Evolutionary conservation across 2,329 filamentous ascomycete genomes (phyloP).

Genomic region (Paecilomyces formosus): DNA sequence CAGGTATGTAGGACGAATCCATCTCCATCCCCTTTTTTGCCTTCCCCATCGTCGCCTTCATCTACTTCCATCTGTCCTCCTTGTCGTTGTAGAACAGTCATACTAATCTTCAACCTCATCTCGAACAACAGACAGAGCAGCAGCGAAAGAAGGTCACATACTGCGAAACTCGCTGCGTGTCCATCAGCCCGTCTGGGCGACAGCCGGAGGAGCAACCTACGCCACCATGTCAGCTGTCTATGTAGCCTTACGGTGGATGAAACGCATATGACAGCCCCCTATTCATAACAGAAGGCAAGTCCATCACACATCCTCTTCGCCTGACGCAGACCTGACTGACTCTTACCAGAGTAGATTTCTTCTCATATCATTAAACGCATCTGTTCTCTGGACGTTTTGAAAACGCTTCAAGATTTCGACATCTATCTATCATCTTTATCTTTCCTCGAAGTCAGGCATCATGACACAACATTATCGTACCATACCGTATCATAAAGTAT

Average conservation of each 20-base stretch:
- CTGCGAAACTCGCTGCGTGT: conserved; percentile 16
- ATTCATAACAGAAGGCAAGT: background rate
- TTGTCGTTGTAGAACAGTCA: background rate
- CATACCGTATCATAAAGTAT: too few species aligned
- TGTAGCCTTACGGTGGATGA: conserved; percentile 23
- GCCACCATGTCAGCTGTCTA: conserved; percentile 23
- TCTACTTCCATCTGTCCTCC: background rate
- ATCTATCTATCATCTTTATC: too few species aligned
- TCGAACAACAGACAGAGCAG: background rate
- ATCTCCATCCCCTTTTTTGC: background rate
- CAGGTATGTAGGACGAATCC: background rate
- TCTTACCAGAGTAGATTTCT: background rate
- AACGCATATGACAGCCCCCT: conserved; percentile 8
- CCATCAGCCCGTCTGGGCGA: conserved; percentile 25
- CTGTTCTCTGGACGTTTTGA: too few species aligned
- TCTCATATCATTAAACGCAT: background rate
- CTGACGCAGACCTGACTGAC: background rate
- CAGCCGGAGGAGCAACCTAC: conserved; percentile 22
- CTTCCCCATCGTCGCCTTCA: background rate
- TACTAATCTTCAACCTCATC: background rate
- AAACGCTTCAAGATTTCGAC: too few species aligned
- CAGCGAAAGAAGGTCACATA: background rate
- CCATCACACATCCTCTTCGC: background rate
- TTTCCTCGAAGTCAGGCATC: too few species aligned
- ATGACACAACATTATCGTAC: too few species aligned